Base-by-base conservation (phyloP, 164 flowering plant genomes). In the Saururus chinensis region DNA sequence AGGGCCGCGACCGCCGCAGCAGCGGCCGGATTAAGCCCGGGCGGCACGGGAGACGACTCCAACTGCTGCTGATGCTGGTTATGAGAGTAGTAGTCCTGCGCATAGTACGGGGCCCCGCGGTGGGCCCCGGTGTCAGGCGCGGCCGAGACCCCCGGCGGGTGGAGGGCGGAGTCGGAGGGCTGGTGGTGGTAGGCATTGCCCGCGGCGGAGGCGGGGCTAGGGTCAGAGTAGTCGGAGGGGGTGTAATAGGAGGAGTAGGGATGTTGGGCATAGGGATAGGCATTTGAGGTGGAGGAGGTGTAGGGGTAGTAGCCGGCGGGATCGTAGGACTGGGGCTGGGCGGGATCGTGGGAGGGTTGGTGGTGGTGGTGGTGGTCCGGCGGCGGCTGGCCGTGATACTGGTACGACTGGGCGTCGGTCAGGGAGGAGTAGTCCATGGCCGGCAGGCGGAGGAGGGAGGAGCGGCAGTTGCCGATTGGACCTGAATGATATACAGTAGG, bases 1-100 rank as follows among this genome's bases (percentile, higher is more conserved):
- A 76, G 73, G 12, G 79, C 82, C 7, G 76, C 72, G 22, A 74
- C 74, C 1, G 82, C 79, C 1, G 79, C 79, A 0, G 81, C 81
- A 0, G 79, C 81, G 7, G 79, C 79, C 6, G 79, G 71, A 59
- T 78, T 73, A 40, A 78, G 64, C 66, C 75, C 81, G 6, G 65
- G 26, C 0, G 65, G 59, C 9, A 45, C 52, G 4, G 68, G 62
- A 16, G 51, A 53, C 37, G 14, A 56, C 26, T 10, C 60, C 51
- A 59, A 61, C 76, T 16, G 63, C 57, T 37, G 62, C 37, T 30
- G 37, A 2, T 30, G 37, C 37, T 30, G 37, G 37, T 30, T 2
- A 30, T 30, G 37, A 30, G 37, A 30, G 37, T 30, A 30, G 37
- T 30, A 30, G 6, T 30, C 37, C 37, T 30, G 70, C 60, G 40